Percentiles rank a stretch among this genome's conserved stretches.
These are phyloP conservation scores for Serendipita sp. DNA, from an alignment of 768 basidiomycete genomes.

Conservation along the genomic window DNA sequence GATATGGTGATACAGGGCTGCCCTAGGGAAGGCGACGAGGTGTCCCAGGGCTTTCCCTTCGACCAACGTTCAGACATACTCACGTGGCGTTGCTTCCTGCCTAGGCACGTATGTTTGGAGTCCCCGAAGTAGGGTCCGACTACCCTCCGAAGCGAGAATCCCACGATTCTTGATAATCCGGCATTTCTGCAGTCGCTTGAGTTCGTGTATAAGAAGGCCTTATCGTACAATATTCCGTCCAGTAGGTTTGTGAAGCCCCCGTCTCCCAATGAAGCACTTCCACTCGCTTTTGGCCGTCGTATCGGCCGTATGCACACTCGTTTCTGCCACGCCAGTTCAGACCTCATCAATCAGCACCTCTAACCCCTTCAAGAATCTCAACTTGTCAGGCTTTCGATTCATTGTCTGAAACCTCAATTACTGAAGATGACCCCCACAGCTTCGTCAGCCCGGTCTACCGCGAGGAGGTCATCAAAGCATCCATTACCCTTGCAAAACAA, in stretches of 20 bases:
- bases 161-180: too few species aligned
- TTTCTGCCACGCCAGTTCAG: background rate
- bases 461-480: background rate
- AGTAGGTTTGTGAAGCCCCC: background rate
- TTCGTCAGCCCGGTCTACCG: conserved; percentile 2
- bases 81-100: too few species aligned
- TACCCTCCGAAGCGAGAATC: too few species aligned
- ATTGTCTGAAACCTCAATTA: background rate
- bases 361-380: background rate
- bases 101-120: too few species aligned
- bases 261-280: background rate
- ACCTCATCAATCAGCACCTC: background rate
- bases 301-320: background rate
- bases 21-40: too few species aligned
- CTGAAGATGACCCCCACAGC: background rate
- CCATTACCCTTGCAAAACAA: background rate
- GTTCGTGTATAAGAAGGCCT: too few species aligned
- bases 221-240: too few species aligned
- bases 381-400: background rate
- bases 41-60: too few species aligned
- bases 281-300: background rate
- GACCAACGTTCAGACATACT: too few species aligned
- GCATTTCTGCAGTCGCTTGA: too few species aligned
- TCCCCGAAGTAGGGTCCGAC: too few species aligned
- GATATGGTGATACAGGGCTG: too few species aligned